A percentile compares a stretch with the other conserved stretches of the same genome.
These are phyloP conservation scores for Daldinia childiae DNA, from an alignment of 495 filamentous ascomycete genomes.

Conservation along the genomic window DNA sequence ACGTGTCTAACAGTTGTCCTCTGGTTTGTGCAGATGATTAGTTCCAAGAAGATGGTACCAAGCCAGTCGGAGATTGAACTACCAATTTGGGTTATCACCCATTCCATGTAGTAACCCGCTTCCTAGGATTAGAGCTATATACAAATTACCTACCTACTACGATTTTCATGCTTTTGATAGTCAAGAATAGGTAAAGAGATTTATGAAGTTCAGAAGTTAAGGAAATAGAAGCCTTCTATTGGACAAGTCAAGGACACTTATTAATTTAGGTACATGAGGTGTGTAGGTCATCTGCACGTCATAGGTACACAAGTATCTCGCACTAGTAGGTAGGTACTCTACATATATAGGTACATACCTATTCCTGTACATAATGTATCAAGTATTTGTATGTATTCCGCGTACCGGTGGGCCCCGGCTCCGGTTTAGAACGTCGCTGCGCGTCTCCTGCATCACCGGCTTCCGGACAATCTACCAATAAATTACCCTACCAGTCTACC, in stretches of 20 bases:
- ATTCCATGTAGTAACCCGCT: neutral
- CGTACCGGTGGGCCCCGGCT: neutral
- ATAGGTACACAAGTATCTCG: no score
- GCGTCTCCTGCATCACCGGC: neutral
- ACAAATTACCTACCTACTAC: no score
- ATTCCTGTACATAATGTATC: no score
- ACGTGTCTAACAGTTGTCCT: slow-evolving; percentile 27
- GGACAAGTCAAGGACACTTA: neutral
- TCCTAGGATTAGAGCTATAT: neutral
- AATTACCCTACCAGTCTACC: neutral
- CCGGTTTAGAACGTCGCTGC: neutral
- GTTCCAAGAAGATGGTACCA: slow-evolving; percentile 21
- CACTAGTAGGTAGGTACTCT: no score
- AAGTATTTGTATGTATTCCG: neutral
- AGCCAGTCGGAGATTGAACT: slow-evolving; percentile 38
- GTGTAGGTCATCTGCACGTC: no score
- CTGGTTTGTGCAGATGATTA: slow-evolving; percentile 29
- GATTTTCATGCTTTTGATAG: neutral
- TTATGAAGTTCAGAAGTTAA: neutral
- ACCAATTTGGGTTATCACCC: slow-evolving; percentile 21
- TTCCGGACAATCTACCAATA: neutral
- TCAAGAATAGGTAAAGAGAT: no score
- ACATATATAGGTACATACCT: no score
- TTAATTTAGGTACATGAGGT: no score
- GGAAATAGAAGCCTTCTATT: neutral